A percentile compares a stretch with the other conserved stretches of the same genome.
Evolutionary conservation across 495 filamentous ascomycete species (phyloP).

Genomic region (Penicillium nucicola): DNA sequence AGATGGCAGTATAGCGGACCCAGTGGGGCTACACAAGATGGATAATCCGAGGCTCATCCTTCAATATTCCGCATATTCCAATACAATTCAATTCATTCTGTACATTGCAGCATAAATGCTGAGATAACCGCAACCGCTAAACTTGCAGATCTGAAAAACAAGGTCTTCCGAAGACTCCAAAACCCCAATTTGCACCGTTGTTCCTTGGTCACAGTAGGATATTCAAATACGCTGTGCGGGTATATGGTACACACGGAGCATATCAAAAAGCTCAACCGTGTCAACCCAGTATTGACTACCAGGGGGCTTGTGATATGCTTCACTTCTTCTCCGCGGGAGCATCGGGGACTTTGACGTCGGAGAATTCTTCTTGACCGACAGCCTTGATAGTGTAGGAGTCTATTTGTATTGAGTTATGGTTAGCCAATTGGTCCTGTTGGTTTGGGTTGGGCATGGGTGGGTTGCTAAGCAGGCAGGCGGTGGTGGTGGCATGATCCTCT

Average conservation of each 20-base stretch:
- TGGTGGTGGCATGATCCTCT: conserved; percentile 6
- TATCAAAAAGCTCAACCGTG: background rate
- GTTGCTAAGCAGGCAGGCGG: background rate
- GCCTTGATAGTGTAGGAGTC: conserved; percentile 85
- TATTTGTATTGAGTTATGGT: conserved; percentile 28
- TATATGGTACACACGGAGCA: conserved; percentile 18
- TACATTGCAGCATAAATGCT: conserved; percentile 16
- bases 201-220: conserved; percentile 6
- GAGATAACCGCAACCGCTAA: conserved; percentile 15
- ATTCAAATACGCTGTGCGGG: conserved; percentile 1
- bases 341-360: conserved; percentile 85
- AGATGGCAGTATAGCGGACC: too few relatives aligned
- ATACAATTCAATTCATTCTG: conserved; percentile 14
- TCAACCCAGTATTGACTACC: background rate
- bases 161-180: conserved; percentile 22
- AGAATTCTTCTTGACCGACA: conserved; percentile 96
- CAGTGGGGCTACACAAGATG: too few relatives aligned
- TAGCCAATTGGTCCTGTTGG: background rate
- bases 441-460: background rate
- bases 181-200: conserved; percentile 25
- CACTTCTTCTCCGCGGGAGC: conserved; percentile 47
- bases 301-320: conserved; percentile 1
- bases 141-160: conserved; percentile 16
- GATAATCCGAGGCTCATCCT: conserved; percentile 6
- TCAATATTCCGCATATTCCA: conserved; percentile 8